These are phyloP conservation scores for Lablab purpureus DNA, from an alignment of 306 rosid species.

Conservation along the genomic window DNA sequence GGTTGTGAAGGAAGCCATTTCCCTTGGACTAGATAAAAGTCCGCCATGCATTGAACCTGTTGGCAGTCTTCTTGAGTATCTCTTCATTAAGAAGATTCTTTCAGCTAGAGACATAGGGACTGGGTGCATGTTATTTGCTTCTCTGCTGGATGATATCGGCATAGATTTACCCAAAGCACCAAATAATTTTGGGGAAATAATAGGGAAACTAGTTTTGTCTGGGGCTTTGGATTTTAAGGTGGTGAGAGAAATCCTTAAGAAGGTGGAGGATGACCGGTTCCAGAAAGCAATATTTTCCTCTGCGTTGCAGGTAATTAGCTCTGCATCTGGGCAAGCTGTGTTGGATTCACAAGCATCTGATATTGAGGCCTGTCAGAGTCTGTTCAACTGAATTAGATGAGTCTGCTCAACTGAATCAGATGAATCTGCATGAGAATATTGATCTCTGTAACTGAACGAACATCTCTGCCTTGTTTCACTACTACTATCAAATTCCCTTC, in stretches of 20 bases:
- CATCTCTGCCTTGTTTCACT: slow-evolving; percentile 51
- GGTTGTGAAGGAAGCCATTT: slow-evolving; percentile 89
- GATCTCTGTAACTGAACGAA: slow-evolving; percentile 54
- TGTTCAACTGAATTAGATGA: slow-evolving; percentile 53
- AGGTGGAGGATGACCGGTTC: slow-evolving; percentile 67
- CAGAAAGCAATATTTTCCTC: slow-evolving; percentile 66
- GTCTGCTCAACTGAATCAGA: slow-evolving; percentile 52
- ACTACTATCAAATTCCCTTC: slow-evolving; percentile 48
- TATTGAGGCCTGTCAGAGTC: slow-evolving; percentile 74
- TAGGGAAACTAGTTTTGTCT: slow-evolving; percentile 66
- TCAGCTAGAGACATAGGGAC: slow-evolving; percentile 67
- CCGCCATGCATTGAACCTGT: slow-evolving; percentile 73
- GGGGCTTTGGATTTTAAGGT: slow-evolving; percentile 81
- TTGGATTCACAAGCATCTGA: slow-evolving; percentile 86
- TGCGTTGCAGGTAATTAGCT: slow-evolving; percentile 50
- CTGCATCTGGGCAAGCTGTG: slow-evolving; percentile 68
- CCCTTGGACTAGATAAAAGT: slow-evolving; percentile 78
- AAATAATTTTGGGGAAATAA: slow-evolving; percentile 77
- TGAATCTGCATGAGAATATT: slow-evolving; percentile 43
- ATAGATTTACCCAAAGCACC: slow-evolving; percentile 93
- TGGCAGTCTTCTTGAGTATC: slow-evolving; percentile 69
- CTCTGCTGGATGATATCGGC: slow-evolving; percentile 70
- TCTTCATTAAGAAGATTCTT: slow-evolving; percentile 61
- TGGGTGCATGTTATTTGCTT: slow-evolving; percentile 80
- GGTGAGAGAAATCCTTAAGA: slow-evolving; percentile 69